Evolutionary conservation across 306 rosid genomes (phyloP).

Genomic region (Canavalia gladiata): DNA sequence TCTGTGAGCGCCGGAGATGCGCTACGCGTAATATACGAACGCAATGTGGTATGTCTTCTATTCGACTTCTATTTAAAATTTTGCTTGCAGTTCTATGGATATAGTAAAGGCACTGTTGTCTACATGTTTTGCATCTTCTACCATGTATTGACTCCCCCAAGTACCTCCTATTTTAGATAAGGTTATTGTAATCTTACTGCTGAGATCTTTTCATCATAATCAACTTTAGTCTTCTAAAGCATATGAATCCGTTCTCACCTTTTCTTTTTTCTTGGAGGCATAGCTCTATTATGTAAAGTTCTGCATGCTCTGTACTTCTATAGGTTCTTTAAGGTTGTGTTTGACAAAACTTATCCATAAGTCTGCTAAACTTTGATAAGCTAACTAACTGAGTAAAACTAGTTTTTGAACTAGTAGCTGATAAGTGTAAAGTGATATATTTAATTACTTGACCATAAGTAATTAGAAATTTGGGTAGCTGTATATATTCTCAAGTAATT

Average conservation of each 20-base stretch:
- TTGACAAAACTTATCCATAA: too few species aligned
- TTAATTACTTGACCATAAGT: too few species aligned
- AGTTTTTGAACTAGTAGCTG: too few species aligned
- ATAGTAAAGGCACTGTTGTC: background rate
- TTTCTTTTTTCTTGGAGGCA: background rate
- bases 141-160: background rate
- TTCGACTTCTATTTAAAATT: background rate
- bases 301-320: background rate
- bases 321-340: background rate
- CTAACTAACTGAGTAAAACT: too few species aligned
- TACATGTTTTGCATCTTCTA: background rate
- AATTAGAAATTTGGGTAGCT: too few species aligned
- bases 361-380: too few species aligned
- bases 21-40: constrained; percentile 86
- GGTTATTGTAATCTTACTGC: constrained; percentile 2
- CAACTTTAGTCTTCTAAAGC: background rate
- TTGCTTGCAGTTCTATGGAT: background rate
- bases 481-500: too few species aligned
- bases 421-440: too few species aligned
- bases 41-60: constrained; percentile 79
- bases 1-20: constrained; percentile 96
- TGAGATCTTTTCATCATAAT: background rate
- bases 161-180: background rate
- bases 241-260: background rate
- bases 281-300: constrained; percentile 2